These are phyloP conservation scores for Carpinus viminea DNA, from an alignment of 306 rosid species.

Conservation along the genomic window DNA sequence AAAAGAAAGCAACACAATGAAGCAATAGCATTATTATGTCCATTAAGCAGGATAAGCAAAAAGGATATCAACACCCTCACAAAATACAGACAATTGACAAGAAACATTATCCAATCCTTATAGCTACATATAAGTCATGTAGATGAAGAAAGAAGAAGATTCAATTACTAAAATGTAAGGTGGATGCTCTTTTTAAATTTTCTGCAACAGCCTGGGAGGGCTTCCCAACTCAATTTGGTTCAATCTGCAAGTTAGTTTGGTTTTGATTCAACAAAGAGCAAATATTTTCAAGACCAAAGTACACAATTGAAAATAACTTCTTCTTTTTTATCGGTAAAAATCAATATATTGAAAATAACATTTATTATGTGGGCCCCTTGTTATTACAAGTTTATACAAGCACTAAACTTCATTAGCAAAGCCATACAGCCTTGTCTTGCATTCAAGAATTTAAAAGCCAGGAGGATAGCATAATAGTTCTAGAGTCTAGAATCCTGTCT, in stretches of 20 bases:
- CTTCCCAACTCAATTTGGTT: not conserved
- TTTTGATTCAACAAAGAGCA: constrained; percentile 1
- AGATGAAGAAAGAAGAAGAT: not conserved
- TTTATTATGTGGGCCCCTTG: not conserved
- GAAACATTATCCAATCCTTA: not conserved
- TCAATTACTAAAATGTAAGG: not conserved
- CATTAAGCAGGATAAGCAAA: constrained; percentile 4
- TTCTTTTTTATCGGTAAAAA: too few species aligned
- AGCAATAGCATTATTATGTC: not conserved
- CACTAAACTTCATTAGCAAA: not conserved
- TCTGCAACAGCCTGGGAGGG: not conserved
- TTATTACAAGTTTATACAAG: not conserved
- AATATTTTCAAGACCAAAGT: not conserved
- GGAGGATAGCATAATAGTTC: not conserved
- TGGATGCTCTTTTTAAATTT: not conserved
- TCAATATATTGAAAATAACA: not conserved
- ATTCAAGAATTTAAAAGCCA: not conserved
- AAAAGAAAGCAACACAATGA: constrained; percentile 14
- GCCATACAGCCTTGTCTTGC: not conserved
- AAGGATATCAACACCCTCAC: not conserved
- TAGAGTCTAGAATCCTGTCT: not conserved
- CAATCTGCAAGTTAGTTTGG: constrained; percentile 2
- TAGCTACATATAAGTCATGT: not conserved
- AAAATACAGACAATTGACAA: not conserved
- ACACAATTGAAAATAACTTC: not conserved